Evolutionary conservation across 148 eudicot species (phyloP), one percentile per base, ranked within the genome.

Genomic region (Rhododendron ovatum): DNA sequence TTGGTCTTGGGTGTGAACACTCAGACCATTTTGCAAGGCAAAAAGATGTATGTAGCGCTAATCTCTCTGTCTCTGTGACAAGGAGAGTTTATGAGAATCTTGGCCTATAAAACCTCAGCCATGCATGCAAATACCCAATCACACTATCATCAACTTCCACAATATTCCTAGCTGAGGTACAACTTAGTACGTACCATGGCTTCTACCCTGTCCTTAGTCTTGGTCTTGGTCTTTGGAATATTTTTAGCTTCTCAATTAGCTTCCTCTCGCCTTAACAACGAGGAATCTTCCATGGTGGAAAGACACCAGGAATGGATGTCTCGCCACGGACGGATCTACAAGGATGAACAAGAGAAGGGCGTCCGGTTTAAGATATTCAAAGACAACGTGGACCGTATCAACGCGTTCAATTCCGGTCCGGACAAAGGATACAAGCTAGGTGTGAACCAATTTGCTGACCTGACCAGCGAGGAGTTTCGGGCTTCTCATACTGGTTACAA

Each of bases 221-320:
- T 53, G 15, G 1, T 89, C 33, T 76, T 90, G 63, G 53, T 87
- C 67, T 28, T 90, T 37, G 79, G 78, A 26, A 45, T 84, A 39
- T 39, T 39, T 43, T 69, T 83, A 37, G 79, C 85, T 55, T 76
- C 88, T 83, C 82, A 51, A 74, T 17, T 74, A 17, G 39, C 39
- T 37, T 37, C 82, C 2, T 86, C 91, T 59, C 91, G 93, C 20
- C 86, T 55, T 82, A 84, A 89, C 24, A 45, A 86, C 17, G 89
- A 89, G 78, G 59, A 53, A 89, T 41, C 43, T 41, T 41, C 43
- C 43, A 41, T 41, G 43, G 7, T 41, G 5, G 43, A 41, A 41
- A 41, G 65, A 50, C 96, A 94, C 85, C 91, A 92, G 75, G 86
- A 88, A 26, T 94, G 96, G 95, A 92, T 92, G 92, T 78, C 89